These are phyloP conservation scores for Curvularia spicifera DNA, from an alignment of 2,329 filamentous ascomycete genomes.

Conservation along the genomic window DNA sequence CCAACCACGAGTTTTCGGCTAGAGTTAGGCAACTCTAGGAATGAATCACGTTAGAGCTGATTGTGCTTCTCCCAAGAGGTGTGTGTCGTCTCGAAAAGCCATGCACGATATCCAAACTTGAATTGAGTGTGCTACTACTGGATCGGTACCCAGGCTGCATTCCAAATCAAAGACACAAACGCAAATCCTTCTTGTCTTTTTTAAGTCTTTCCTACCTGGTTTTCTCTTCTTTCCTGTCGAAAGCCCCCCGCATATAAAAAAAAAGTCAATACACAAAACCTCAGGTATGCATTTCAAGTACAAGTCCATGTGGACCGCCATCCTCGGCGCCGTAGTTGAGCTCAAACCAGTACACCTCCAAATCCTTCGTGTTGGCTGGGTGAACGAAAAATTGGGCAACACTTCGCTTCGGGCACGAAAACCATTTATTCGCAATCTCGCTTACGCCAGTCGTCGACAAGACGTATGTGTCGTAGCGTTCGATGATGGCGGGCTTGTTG, in stretches of 20 bases:
- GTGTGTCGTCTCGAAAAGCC: neutral
- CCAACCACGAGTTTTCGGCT: too few species aligned
- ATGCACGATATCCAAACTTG: neutral
- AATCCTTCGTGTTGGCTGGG: constrained; percentile 23
- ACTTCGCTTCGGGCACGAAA: constrained; percentile 32
- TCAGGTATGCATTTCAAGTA: constrained; percentile 36
- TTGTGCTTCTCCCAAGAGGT: neutral
- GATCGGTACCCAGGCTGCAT: neutral
- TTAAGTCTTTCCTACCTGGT: neutral
- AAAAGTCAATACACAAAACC: neutral
- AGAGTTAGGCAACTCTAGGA: neutral
- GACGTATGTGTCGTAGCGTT: constrained; percentile 11
- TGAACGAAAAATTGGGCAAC: constrained; percentile 39
- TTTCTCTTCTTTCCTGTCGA: too few species aligned
- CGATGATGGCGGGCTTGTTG: constrained; percentile 24
- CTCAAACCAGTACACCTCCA: constrained; percentile 42
- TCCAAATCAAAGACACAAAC: neutral
- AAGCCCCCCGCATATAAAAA: too few species aligned
- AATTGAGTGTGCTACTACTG: neutral
- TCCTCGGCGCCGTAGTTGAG: constrained; percentile 27
- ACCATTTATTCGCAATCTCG: constrained; percentile 19
- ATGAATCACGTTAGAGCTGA: neutral
- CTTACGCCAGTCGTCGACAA: neutral
- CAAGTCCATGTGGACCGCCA: constrained; percentile 39
- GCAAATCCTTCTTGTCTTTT: neutral